phyloP scores from a whole-genome alignment of 495 filamentous ascomycete genomes.

The Neurospora tetrasperma region DNA sequence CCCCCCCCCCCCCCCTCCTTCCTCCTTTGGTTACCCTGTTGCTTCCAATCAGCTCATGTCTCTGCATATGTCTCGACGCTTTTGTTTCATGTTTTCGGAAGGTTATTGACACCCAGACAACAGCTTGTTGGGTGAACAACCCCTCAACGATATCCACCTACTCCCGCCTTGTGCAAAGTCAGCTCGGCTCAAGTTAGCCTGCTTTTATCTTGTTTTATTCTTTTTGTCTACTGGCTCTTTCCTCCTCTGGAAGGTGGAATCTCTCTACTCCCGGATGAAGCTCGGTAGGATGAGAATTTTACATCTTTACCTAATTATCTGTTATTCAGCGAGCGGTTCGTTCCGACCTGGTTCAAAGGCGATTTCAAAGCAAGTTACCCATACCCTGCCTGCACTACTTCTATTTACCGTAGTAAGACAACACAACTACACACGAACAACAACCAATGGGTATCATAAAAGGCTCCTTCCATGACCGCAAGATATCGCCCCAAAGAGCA shows the following conservation, averaged over 20 bases:
- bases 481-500: neutral
- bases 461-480: neutral
- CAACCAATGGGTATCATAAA: neutral
- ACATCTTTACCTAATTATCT: neutral
- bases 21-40: neutral
- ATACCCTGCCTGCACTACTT: neutral
- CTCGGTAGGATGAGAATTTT: neutral
- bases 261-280: neutral
- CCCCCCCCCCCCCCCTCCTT: too few species aligned
- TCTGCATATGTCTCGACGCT: neutral
- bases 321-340: neutral
- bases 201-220: neutral
- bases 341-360: neutral
- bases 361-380: neutral
- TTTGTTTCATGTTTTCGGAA: neutral
- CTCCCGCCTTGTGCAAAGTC: neutral
- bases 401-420: neutral
- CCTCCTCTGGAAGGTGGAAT: neutral
- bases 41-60: neutral
- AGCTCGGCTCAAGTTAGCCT: neutral
- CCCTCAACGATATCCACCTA: neutral
- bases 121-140: neutral
- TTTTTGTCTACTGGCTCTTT: neutral
- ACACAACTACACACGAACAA: neutral
- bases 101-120: neutral